Conservation (phyloP, 495 filamentous ascomycete genomes). For the Astrocystis sublimbata region DNA sequence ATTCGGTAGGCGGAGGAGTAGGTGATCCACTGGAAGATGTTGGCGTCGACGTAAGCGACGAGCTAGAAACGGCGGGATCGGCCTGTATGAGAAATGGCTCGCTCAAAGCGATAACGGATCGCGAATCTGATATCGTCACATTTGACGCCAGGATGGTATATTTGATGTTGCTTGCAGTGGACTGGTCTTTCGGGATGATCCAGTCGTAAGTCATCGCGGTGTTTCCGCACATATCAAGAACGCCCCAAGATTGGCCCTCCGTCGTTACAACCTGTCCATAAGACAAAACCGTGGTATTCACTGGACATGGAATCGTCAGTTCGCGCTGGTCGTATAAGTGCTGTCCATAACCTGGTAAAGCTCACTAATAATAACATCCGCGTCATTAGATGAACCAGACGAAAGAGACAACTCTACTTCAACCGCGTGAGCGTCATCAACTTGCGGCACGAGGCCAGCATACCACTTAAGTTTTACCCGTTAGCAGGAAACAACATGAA, state of each 20-base stretch:
- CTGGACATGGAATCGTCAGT: neutral
- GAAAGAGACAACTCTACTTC: too few species aligned
- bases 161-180: neutral
- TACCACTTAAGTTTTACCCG: too few species aligned
- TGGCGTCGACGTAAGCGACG: neutral
- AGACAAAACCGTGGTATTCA: neutral
- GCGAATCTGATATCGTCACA: neutral
- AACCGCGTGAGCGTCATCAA: too few species aligned
- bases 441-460: too few species aligned
- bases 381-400: too few species aligned
- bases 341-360: too few species aligned
- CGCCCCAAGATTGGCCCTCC: neutral
- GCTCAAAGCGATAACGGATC: too few species aligned
- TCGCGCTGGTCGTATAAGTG: too few species aligned
- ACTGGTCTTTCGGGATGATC: neutral
- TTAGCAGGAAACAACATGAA: neutral
- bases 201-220: neutral
- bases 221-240: neutral
- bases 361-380: too few species aligned
- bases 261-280: neutral
- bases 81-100: neutral
- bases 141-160: neutral
- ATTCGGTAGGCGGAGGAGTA: neutral
- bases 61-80: neutral
- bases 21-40: neutral